Conservation (phyloP, 106 monocot species). For the Phalaenopsis equestris region DNA sequence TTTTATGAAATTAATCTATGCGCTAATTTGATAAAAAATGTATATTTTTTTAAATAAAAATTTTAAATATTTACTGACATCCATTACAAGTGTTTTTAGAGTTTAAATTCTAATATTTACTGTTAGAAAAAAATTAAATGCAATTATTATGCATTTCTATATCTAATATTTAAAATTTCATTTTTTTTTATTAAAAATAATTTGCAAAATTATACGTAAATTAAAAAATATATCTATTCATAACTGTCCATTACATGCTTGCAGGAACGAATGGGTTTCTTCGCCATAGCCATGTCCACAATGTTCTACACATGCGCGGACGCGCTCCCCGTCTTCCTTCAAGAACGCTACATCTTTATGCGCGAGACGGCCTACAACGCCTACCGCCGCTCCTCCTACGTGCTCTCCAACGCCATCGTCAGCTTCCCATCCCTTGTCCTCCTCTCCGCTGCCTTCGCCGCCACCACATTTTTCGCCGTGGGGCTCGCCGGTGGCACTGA, state of each 20-base stretch:
- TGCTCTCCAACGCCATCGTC: conserved; percentile 73
- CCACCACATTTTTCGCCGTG: conserved; percentile 78
- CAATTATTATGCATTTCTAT: too few relatives aligned
- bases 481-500: conserved; percentile 63
- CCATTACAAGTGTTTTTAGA: too few relatives aligned
- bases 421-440: conserved; percentile 57
- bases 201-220: too few relatives aligned
- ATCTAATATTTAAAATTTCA: too few relatives aligned
- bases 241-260: not conserved
- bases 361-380: conserved; percentile 95
- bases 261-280: conserved; percentile 84
- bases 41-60: too few relatives aligned
- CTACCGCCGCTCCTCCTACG: conserved; percentile 93
- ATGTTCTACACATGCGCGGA: conserved; percentile 94
- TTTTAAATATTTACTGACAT: too few relatives aligned
- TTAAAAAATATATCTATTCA: too few relatives aligned
- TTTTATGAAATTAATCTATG: too few relatives aligned
- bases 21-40: too few relatives aligned
- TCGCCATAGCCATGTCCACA: conserved; percentile 90
- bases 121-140: too few relatives aligned
- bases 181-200: too few relatives aligned
- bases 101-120: too few relatives aligned
- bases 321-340: conserved; percentile 89
- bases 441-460: conserved; percentile 65
- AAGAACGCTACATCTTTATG: conserved; percentile 96